Conservation (phyloP, 805 yeast species). For the Myxozyma neotropica region DNA sequence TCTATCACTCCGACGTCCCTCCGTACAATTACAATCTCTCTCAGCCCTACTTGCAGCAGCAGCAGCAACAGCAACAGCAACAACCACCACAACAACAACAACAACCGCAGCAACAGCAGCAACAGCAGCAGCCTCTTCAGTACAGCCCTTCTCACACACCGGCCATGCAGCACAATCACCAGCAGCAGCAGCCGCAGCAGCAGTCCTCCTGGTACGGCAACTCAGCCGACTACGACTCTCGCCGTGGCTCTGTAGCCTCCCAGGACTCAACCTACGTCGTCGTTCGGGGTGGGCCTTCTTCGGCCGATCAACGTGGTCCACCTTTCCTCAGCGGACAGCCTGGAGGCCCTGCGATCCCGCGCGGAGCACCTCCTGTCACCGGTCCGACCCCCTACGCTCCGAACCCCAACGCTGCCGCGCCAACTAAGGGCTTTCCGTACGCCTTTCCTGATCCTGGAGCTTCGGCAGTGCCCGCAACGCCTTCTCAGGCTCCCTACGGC, state of each 20-base stretch:
- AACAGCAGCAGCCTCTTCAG: constrained; percentile 33
- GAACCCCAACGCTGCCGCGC: constrained; percentile 33
- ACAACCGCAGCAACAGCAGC: constrained; percentile 16
- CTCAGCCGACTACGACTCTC: constrained; percentile 7
- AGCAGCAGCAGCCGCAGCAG: constrained; percentile 18
- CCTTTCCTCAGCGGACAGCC: constrained; percentile 9
- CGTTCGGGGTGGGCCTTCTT: neutral
- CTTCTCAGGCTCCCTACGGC: neutral
- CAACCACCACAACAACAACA: constrained; percentile 10
- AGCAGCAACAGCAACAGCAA: constrained; percentile 5
- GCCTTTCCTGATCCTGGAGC: constrained; percentile 34
- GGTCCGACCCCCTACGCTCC: constrained; percentile 23
- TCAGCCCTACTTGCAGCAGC: constrained; percentile 2
- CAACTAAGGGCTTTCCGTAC: constrained; percentile 31
- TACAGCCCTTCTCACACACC: neutral
- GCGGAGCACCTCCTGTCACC: constrained; percentile 30
- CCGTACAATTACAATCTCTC: constrained; percentile 4
- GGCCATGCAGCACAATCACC: neutral
- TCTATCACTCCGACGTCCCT: constrained; percentile 24
- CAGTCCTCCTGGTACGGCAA: constrained; percentile 3
- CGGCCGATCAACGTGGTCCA: constrained; percentile 5
- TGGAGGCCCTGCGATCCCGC: constrained; percentile 17
- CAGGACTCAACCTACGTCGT: constrained; percentile 2
- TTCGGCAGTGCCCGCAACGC: neutral
- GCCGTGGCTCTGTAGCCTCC: constrained; percentile 3